Evolutionary conservation across 139 green algal species (phyloP).

Genomic region (Pleodorina starrii): DNA sequence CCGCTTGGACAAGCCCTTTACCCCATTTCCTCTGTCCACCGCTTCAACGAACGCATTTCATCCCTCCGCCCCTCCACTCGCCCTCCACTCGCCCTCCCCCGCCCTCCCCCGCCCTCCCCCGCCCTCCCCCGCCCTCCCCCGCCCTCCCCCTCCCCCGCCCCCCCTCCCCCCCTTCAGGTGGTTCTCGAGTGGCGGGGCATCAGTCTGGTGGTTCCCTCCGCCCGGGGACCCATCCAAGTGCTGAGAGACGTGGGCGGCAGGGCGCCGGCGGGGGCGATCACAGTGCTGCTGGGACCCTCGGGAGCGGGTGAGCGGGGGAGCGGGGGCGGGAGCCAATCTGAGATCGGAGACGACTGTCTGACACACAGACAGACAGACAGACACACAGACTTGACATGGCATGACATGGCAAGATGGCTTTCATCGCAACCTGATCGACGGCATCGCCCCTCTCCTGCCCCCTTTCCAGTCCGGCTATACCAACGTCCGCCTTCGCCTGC

Average conservation of each 20-base stretch:
- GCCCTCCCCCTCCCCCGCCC: not conserved
- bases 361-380: too few species aligned
- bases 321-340: not conserved
- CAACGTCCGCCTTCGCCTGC: too few species aligned
- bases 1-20: too few species aligned
- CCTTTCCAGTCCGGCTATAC: too few species aligned
- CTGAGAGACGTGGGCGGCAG: constrained; percentile 47
- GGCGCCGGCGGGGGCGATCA: constrained; percentile 29
- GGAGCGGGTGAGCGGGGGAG: constrained; percentile 31
- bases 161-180: constrained; percentile 15
- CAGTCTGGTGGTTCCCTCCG: not conserved
- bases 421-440: too few species aligned
- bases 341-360: too few species aligned
- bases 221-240: not conserved
- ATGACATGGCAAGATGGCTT: too few species aligned
- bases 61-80: not conserved
- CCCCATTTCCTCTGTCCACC: too few species aligned
- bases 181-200: constrained; percentile 40
- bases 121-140: not conserved
- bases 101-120: not conserved
- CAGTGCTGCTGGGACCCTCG: constrained; percentile 46
- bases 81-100: not conserved
- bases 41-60: too few species aligned
- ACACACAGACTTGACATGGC: too few species aligned
- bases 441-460: too few species aligned